Evolutionary conservation across 78 protist species (phyloP), one percentile per base, ranked within the genome.

Genomic region (Cavenderia fasciculata): DNA sequence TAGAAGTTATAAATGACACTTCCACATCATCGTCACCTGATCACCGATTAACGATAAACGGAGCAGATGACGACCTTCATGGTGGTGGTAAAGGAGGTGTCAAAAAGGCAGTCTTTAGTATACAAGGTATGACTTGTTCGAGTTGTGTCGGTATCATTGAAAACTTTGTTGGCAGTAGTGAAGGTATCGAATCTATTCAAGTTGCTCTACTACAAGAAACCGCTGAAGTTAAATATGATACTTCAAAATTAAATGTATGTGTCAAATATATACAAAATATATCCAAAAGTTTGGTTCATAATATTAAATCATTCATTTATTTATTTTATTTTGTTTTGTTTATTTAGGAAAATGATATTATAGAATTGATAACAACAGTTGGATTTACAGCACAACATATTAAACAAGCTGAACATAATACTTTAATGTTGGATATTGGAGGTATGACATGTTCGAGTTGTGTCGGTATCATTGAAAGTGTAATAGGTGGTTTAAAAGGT

Each of bases 371-470:
- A 11, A 27, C 27, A 18, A 14, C 36, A 12, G 89, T 82, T 43
- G 89, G 89, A 31, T 82, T 82, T 31, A 77, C 65, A 68, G 89
- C 89, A 4, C 65, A 82, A 68, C 77, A 61, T 56, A 36, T 82
- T 27, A 43, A 44, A 5, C 85, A 87, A 59, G 77, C 74, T 14
- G 86, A 87, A 54, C 74, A 69, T 31, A 76, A 87, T 63, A 61
- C 74, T 1, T 0, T 88, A 5, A 23, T 59, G 40, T 62, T 88
- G 27, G 27, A 47, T 21, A 75, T 88, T 54, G 94, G 94, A 12
- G 94, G 94, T 51, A 88, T 91, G 95, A 91, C 95, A 59, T 91
- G 95, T 66, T 74, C 95, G 44, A 61, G 91, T 18, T 91, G 95
- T 59, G 86, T 71, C n/a, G 78, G 92, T 27, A 71, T 70, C 19